Conservation (phyloP, 2,329 filamentous ascomycete genomes). For the Penicillium fuscoglaucum region DNA sequence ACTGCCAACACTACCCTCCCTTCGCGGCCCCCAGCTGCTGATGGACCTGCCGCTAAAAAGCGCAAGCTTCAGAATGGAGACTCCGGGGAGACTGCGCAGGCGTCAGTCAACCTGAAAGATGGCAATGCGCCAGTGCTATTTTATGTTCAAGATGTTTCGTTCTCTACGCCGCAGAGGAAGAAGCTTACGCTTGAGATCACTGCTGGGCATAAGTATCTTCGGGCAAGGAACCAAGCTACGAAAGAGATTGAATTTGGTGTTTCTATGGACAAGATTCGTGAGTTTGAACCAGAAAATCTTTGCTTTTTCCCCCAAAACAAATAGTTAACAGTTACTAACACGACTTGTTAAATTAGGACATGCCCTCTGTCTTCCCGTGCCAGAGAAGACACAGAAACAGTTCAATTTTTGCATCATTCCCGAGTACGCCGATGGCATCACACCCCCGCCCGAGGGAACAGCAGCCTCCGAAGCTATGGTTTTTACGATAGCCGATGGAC, state of each 20-base stretch:
- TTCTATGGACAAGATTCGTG: slow-evolving; percentile 51
- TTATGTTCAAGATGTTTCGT: slow-evolving; percentile 58
- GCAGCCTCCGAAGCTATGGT: slow-evolving; percentile 56
- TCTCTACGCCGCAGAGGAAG: slow-evolving; percentile 63
- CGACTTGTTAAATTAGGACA: slow-evolving; percentile 45
- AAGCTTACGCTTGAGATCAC: slow-evolving; percentile 63
- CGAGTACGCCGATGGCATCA: slow-evolving; percentile 52
- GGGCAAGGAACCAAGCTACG: slow-evolving; percentile 52
- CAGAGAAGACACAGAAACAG: slow-evolving; percentile 64
- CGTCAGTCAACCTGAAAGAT: slow-evolving; percentile 34
- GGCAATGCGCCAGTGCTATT: slow-evolving; percentile 41
- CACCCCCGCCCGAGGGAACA: slow-evolving; percentile 43
- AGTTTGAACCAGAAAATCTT: slow-evolving; percentile 22
- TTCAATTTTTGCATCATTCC: slow-evolving; percentile 64
- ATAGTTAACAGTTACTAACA: slow-evolving; percentile 8
- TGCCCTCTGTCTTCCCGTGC: slow-evolving; percentile 62
- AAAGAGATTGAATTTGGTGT: slow-evolving; percentile 57
- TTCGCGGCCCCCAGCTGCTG: slow-evolving; percentile 27
- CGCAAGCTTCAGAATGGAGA: slow-evolving; percentile 50
- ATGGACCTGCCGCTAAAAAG: slow-evolving; percentile 48
- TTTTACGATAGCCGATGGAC: slow-evolving; percentile 59
- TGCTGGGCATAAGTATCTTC: slow-evolving; percentile 43
- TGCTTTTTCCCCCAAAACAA: background rate
- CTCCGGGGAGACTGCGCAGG: slow-evolving; percentile 28
- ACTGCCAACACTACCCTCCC: slow-evolving; percentile 28